Percentiles rank a stretch among this genome's conserved stretches.
These are phyloP conservation scores for Petunia hybrid DNA, from an alignment of 305 asterid genomes.

Conservation along the genomic window DNA sequence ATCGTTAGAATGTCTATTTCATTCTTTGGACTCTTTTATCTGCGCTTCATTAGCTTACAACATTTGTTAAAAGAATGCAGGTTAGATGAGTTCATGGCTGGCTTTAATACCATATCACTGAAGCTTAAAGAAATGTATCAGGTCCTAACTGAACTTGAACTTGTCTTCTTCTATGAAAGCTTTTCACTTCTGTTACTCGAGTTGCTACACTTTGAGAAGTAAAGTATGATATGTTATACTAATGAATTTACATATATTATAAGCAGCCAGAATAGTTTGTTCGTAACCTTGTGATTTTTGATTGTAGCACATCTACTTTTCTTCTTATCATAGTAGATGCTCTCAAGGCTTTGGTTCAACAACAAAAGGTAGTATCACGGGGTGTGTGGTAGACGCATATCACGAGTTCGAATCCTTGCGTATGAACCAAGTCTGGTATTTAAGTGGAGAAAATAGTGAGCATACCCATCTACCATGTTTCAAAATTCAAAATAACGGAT, in stretches of 20 bases:
- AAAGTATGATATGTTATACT: neutral
- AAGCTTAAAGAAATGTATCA: slow-evolving; percentile 99
- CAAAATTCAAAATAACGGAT: neutral
- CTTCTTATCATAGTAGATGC: neutral
- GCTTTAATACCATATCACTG: slow-evolving; percentile 90
- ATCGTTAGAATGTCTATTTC: neutral
- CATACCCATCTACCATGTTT: neutral
- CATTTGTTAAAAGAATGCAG: slow-evolving; percentile 46
- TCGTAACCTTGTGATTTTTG: neutral
- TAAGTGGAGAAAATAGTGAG: neutral
- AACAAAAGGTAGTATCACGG: neutral
- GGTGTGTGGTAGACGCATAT: neutral
- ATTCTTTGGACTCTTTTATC: neutral
- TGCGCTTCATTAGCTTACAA: slow-evolving; percentile 11
- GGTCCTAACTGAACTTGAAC: slow-evolving; percentile 50
- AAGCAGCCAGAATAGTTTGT: neutral
- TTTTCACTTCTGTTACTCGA: neutral
- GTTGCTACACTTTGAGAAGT: neutral
- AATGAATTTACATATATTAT: neutral
- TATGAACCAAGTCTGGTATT: neutral
- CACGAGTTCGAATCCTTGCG: neutral
- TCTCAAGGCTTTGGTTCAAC: neutral
- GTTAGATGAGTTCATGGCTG: slow-evolving; percentile 95
- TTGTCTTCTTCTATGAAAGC: neutral
- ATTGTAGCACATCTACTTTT: neutral